Percentiles rank a stretch among this genome's conserved stretches.
phyloP scores from a whole-genome alignment of 345 rosid species.

The Salix brachista region DNA sequence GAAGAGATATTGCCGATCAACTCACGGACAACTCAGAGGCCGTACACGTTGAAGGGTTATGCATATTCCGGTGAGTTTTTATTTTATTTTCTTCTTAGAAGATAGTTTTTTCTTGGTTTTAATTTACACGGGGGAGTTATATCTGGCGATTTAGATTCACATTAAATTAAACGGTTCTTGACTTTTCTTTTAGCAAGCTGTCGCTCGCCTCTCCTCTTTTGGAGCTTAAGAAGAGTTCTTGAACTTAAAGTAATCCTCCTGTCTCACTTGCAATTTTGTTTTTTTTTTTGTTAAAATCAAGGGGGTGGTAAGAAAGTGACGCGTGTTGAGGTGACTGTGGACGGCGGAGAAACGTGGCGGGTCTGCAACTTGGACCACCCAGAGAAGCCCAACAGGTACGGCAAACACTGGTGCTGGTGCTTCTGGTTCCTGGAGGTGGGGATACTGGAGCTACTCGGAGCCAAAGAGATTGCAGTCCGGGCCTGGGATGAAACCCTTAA shows the following conservation, averaged over 20 bases:
- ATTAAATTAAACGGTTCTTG: too few relatives aligned
- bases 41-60: slow-evolving; percentile 71
- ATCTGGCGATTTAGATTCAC: too few relatives aligned
- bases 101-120: too few relatives aligned
- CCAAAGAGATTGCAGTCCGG: slow-evolving; percentile 83
- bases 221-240: neutral
- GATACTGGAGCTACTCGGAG: slow-evolving; percentile 66
- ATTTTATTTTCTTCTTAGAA: too few relatives aligned
- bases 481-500: slow-evolving; percentile 92
- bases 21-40: slow-evolving; percentile 76
- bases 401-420: slow-evolving; percentile 95
- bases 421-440: slow-evolving; percentile 89
- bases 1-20: slow-evolving; percentile 78
- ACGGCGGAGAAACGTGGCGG: slow-evolving; percentile 91
- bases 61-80: slow-evolving; percentile 70
- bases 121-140: too few relatives aligned
- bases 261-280: neutral
- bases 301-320: slow-evolving; percentile 96
- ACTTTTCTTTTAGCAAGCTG: too few relatives aligned
- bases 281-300: slow-evolving; percentile 1
- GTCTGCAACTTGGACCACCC: slow-evolving; percentile 67
- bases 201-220: too few relatives aligned
- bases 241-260: slow-evolving; percentile 9
- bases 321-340: slow-evolving; percentile 87
- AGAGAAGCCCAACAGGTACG: slow-evolving; percentile 70